phyloP scores from a whole-genome alignment of 1,139 yeast species.

The Blastobotrys persicus region DNA sequence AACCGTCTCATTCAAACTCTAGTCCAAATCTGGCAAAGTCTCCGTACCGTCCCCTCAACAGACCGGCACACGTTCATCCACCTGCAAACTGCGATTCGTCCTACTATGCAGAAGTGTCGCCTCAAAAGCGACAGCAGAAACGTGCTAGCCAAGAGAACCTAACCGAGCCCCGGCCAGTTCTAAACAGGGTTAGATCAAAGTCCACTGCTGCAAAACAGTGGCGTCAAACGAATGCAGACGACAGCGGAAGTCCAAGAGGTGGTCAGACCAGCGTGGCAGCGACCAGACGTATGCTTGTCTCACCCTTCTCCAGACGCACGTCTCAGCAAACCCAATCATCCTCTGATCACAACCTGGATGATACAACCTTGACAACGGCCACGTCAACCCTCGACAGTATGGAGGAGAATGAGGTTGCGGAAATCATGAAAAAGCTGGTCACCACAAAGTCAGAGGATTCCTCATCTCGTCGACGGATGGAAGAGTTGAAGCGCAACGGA shows the following conservation, averaged over 20 bases:
- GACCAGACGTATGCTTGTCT: conserved; percentile 27
- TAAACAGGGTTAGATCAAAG: conserved; percentile 23
- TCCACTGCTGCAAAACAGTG: conserved; percentile 26
- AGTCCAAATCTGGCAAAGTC: conserved; percentile 10
- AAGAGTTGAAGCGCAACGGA: conserved; percentile 12
- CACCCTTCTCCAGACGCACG: conserved; percentile 23
- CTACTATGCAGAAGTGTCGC: conserved; percentile 4
- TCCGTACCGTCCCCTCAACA: conserved; percentile 18
- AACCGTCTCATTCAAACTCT: neutral
- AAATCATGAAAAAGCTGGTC: conserved; percentile 24
- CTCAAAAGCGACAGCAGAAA: conserved; percentile 1
- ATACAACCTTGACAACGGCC: neutral
- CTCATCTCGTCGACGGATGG: conserved; percentile 14
- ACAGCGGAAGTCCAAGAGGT: conserved; percentile 14
- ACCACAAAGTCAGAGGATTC: conserved; percentile 24
- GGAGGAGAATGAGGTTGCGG: conserved; percentile 21
- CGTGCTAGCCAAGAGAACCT: conserved; percentile 7
- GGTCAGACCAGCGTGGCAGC: conserved; percentile 26
- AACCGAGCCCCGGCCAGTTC: neutral
- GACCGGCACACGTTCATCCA: conserved; percentile 20
- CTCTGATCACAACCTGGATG: neutral
- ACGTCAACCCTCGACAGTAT: neutral
- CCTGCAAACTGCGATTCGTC: conserved; percentile 7
- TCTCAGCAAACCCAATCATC: conserved; percentile 7
- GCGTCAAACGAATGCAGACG: conserved; percentile 8